Evolutionary conservation across 176 grass and related monocot genomes (phyloP), one percentile per base, ranked within the genome.

Genomic region (Olyra latifolia): DNA sequence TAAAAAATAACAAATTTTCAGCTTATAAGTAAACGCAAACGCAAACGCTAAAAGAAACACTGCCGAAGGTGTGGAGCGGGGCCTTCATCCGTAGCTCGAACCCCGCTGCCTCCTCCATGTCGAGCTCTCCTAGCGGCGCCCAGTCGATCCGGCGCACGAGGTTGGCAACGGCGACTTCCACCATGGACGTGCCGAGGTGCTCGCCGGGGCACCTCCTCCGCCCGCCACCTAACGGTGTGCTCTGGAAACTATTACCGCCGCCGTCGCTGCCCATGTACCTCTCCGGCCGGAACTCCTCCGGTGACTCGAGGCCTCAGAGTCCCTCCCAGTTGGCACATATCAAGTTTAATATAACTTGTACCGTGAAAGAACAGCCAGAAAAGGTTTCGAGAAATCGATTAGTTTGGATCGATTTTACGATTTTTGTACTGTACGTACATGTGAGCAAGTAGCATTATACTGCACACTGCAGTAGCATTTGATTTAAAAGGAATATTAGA

Each of bases 21-120:
- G n/a, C n/a, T n/a, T n/a, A n/a, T n/a, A n/a, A n/a, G n/a, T n/a
- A n/a, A n/a, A n/a, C n/a, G n/a, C n/a, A n/a, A n/a, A n/a, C n/a
- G n/a, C n/a, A n/a, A n/a, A n/a, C n/a, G n/a, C n/a, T n/a, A n/a
- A n/a, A n/a, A n/a, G n/a, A n/a, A n/a, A n/a, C n/a, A n/a, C n/a
- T 62, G 10, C 27, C 69, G 16, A 52, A 25, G 44, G 73, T 39
- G 8, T n/a, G 54, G 58, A 64, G 42, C 1, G 59, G 75, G n/a
- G 27, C 10, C 2, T 6, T 50, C 27, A 50, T 52, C 27, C 75
- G 25, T 11, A 25, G n/a, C 16, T 25, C 49, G 57, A 43, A 63
- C 17, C 75, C 75, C 43, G 75, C 2, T 4, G 58, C 1, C 57
- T 64, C 75, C 7, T 48, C 43, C 75, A 77, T 77, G 41, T 63